Base-by-base conservation (phyloP, 2,329 filamentous ascomycete genomes). In the Colletotrichum horii region DNA sequence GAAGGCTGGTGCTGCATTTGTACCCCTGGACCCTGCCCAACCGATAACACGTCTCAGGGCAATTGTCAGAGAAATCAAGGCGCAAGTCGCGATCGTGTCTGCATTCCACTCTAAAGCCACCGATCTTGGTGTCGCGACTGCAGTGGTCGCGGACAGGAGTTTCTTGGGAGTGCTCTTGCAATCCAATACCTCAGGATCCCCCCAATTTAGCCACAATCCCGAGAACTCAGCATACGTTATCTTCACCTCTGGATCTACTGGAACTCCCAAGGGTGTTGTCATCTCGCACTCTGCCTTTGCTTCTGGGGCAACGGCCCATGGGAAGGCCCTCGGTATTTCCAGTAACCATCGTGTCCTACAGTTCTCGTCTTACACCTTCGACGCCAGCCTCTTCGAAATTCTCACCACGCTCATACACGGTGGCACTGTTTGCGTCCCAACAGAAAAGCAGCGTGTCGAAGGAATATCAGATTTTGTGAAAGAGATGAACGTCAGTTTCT, bases 211-310 rank as follows among this genome's bases (percentile, higher is more conserved):
- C 16, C n/a, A 12, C 6, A 43, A n/a, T 15, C 58, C 79, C 16
- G 65, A 68, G n/a, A 75, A 78, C 19, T 58, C 77, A 14, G 79
- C 80, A 11, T 81, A 80, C 24, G 87, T 89, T 76, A 87, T 80
- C 34, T 80, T 79, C 52, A 80, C 79, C 6, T 79, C 88, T n/a
- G 88, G 88, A 16, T 89, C 85, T 52, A 89, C 87, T 5, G 88
- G 87, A 15, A 81, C 82, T 34, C 88, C 88, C 7, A 89, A 89
- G 81, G 88, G 88, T 38, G 86, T 89, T 28, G 83, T 88, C 55
- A 65, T 79, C 28, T 75, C 75, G 22, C 78, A 80, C 55, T 70
- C 75, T 4, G 77, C 81, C 3, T 78, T 80, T 28, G 64, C 71
- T 66, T 77, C 79, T 22, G 78, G 78, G 24, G 75, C 77, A 8